A percentile compares a stretch with the other conserved stretches of the same genome.
phyloP scores from a whole-genome alignment of 2,329 filamentous ascomycete genomes.

The Albophoma yamanashiensis region DNA sequence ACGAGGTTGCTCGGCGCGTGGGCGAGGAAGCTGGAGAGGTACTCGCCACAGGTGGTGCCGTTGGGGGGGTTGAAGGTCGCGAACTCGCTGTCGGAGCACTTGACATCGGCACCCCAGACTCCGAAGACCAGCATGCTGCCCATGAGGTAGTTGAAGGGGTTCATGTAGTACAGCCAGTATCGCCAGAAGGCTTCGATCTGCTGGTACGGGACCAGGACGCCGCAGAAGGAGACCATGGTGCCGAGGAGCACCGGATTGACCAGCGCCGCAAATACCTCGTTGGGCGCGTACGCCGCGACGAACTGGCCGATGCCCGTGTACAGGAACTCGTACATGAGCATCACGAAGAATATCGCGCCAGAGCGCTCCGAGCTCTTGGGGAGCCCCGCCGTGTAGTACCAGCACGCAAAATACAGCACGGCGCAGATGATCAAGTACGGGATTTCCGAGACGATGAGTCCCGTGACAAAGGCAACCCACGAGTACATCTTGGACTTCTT shows the following conservation, averaged over 20 bases:
- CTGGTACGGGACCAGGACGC: slow-evolving; percentile 58
- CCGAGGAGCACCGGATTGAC: slow-evolving; percentile 46
- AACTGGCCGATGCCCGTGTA: slow-evolving; percentile 53
- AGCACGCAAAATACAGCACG: slow-evolving; percentile 39
- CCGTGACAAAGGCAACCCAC: slow-evolving; percentile 48
- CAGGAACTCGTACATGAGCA: slow-evolving; percentile 49
- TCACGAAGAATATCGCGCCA: slow-evolving; percentile 41
- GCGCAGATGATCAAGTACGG: slow-evolving; percentile 33
- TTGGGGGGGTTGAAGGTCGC: slow-evolving; percentile 39
- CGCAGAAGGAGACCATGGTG: slow-evolving; percentile 59
- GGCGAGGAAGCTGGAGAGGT: slow-evolving; percentile 40
- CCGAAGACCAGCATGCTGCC: slow-evolving; percentile 42
- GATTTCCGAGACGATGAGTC: slow-evolving; percentile 35
- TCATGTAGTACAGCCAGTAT: slow-evolving; percentile 52
- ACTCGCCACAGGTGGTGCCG: slow-evolving; percentile 44
- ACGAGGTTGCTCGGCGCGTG: slow-evolving; percentile 37
- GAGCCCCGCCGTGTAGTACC: slow-evolving; percentile 49
- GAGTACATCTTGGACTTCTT: slow-evolving; percentile 52
- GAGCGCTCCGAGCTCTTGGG: slow-evolving; percentile 30
- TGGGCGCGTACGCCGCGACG: slow-evolving; percentile 52
- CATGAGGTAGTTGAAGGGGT: slow-evolving; percentile 53
- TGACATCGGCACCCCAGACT: slow-evolving; percentile 33
- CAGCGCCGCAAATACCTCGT: slow-evolving; percentile 47
- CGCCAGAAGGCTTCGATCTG: slow-evolving; percentile 57
- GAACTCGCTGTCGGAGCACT: slow-evolving; percentile 36